Evolutionary conservation across 2,329 filamentous ascomycete genomes (phyloP).

Genomic region (Penicillium aurantiogriseum): DNA sequence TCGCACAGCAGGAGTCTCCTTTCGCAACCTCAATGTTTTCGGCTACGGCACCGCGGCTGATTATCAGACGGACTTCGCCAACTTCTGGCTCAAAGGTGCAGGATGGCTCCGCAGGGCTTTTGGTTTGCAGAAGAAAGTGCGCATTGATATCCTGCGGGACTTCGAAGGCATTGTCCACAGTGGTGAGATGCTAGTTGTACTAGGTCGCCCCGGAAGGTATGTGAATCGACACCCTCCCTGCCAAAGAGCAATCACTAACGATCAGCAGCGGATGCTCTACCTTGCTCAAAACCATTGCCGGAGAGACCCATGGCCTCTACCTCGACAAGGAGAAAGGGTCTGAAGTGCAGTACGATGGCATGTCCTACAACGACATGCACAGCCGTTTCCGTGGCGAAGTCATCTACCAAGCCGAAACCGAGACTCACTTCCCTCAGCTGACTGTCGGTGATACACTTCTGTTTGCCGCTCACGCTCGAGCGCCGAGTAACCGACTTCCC

Average conservation of each 20-base stretch:
- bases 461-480: slow-evolving; percentile 67
- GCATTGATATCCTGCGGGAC: slow-evolving; percentile 59
- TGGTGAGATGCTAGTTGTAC: slow-evolving; percentile 57
- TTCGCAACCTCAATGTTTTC: slow-evolving; percentile 46
- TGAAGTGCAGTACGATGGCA: slow-evolving; percentile 74
- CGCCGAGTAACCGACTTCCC: slow-evolving; percentile 41
- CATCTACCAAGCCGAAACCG: slow-evolving; percentile 80
- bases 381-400: slow-evolving; percentile 75
- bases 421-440: slow-evolving; percentile 75
- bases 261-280: slow-evolving; percentile 63
- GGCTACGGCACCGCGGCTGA: slow-evolving; percentile 45
- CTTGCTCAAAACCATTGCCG: slow-evolving; percentile 78
- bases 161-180: slow-evolving; percentile 62
- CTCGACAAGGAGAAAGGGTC: slow-evolving; percentile 69
- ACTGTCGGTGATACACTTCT: slow-evolving; percentile 74
- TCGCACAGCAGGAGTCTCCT: slow-evolving; percentile 42
- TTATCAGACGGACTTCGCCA: slow-evolving; percentile 46
- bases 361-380: slow-evolving; percentile 69
- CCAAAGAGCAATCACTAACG: slow-evolving; percentile 1
- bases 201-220: slow-evolving; percentile 50
- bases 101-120: slow-evolving; percentile 29
- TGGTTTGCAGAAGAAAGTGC: slow-evolving; percentile 34
- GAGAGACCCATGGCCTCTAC: slow-evolving; percentile 77
- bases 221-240: neutral
- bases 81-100: slow-evolving; percentile 41